These are phyloP conservation scores for Neurospora tetrasperma DNA, from an alignment of 495 filamentous ascomycete genomes.

Conservation along the genomic window DNA sequence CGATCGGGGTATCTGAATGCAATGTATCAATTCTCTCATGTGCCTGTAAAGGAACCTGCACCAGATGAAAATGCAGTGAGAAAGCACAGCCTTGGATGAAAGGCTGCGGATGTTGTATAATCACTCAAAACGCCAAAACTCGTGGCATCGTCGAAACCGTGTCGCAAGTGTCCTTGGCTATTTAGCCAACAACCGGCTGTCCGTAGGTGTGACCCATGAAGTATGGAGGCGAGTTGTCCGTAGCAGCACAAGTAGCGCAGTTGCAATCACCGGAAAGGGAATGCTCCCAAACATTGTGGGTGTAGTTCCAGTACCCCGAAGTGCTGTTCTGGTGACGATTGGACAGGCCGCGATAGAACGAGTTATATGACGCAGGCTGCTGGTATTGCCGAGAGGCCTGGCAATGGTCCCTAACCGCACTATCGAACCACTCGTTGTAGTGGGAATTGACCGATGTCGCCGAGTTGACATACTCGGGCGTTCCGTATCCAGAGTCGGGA, in stretches of 20 bases:
- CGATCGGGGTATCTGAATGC: constrained; percentile 33
- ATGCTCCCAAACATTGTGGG: constrained; percentile 49
- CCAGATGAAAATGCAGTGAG: constrained; percentile 14
- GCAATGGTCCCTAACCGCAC: constrained; percentile 25
- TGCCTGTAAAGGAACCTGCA: constrained; percentile 10
- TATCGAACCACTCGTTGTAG: constrained; percentile 37
- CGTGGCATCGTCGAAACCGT: neutral
- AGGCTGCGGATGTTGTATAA: neutral
- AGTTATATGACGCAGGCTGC: constrained; percentile 32
- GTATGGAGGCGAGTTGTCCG: constrained; percentile 50
- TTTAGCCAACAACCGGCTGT: constrained; percentile 55
- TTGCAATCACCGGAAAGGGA: constrained; percentile 54
- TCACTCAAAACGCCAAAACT: constrained; percentile 1
- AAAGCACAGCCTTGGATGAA: constrained; percentile 7
- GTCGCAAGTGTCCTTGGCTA: neutral
- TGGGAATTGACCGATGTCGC: constrained; percentile 32
- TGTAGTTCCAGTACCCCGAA: constrained; percentile 38
- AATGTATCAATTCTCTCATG: constrained; percentile 26
- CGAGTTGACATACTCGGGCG: constrained; percentile 38
- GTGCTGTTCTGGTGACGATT: constrained; percentile 22
- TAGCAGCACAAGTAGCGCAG: constrained; percentile 51
- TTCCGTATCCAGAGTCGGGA: constrained; percentile 42
- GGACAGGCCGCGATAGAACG: constrained; percentile 40
- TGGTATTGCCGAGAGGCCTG: constrained; percentile 20
- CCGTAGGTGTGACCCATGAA: constrained; percentile 52